Evolutionary conservation across 2,329 filamentous ascomycete genomes (phyloP), one percentile per base, ranked within the genome.

Genomic region (Calonectria montana): DNA sequence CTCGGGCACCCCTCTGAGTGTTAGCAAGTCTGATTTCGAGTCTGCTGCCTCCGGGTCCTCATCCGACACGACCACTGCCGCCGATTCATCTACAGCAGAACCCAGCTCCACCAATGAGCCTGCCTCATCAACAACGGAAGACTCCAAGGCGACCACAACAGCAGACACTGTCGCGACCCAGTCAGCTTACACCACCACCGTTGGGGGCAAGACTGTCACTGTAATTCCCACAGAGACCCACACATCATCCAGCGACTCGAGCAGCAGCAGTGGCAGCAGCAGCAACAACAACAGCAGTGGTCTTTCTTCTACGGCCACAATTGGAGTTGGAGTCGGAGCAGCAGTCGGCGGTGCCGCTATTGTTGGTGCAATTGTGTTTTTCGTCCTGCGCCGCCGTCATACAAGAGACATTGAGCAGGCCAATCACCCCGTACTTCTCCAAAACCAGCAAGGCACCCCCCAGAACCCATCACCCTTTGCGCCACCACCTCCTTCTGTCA

Each of bases 11-110:
- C 85, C 85, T 0, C 77, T 90, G 23, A 78, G 76, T 29, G 76
- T 90, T 0, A 80, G 80, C 18, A 80, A 86, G 75, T 74, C 80
- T 27, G 81, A 85, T 23, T 90, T 87, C 72, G 67, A 87, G 59
- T 70, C 73, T 4, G 76, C 80, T 1, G 79, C 70, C 2, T 23
- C n/a, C 12, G 31, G 53, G 7, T 37, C 50, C n/a, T 55, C 48
- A 18, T 53, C 53, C 9, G 53, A 13, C n/a, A 57, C 53, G 4
- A 57, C 53, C 15, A 57, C 53, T 7, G 53, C 53, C 53, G 53
- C 25, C 25, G 48, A 55, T n/a, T 59, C 53, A 25, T 39, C 53
- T 10, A 57, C 53, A 3, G 35, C 35, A 9, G 53, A 18, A 4
- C 10, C 53, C 2, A 70, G 74, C 0, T 45, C 71, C 4, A 62